Evolutionary conservation across 495 filamentous ascomycete genomes (phyloP).

Genomic region (Lasiosphaeriaceae sp.): DNA sequence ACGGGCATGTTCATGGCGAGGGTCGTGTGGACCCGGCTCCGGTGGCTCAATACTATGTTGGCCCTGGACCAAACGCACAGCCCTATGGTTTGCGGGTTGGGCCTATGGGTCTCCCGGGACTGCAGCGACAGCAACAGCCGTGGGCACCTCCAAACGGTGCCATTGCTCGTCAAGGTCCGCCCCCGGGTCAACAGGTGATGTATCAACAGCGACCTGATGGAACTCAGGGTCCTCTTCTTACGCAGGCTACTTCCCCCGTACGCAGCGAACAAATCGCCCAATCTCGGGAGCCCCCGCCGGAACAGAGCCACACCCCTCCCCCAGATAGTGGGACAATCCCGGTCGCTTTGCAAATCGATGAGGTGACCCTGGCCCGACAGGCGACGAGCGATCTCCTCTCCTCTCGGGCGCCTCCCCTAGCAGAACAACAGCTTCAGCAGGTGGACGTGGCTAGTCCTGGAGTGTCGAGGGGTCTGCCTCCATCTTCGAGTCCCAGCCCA

Average conservation of each 20-base stretch:
- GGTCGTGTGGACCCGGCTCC: conserved; percentile 33
- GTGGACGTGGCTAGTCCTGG: too few relatives aligned
- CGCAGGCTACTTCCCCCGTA: neutral
- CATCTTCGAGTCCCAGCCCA: neutral
- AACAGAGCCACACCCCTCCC: neutral
- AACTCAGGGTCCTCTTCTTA: neutral
- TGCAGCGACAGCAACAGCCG: conserved; percentile 12
- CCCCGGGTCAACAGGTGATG: conserved; percentile 5
- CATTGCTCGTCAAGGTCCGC: neutral
- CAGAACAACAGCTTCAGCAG: neutral
- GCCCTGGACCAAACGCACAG: conserved; percentile 5
- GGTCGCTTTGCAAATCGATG: neutral
- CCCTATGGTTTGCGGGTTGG: conserved; percentile 4
- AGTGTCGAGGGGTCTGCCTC: neutral
- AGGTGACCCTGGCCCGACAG: neutral
- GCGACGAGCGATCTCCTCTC: neutral
- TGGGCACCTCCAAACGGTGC: conserved; percentile 10
- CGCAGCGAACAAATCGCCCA: neutral
- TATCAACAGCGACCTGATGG: neutral
- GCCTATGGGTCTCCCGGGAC: neutral
- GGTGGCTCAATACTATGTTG: conserved; percentile 34
- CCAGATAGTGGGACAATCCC: neutral
- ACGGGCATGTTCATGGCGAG: conserved; percentile 43
- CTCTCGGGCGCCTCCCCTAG: neutral
- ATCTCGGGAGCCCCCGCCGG: neutral